Evolutionary conservation across 768 basidiomycete genomes (phyloP), one percentile per base, ranked within the genome.

Genomic region (Scleroderma bovista): DNA sequence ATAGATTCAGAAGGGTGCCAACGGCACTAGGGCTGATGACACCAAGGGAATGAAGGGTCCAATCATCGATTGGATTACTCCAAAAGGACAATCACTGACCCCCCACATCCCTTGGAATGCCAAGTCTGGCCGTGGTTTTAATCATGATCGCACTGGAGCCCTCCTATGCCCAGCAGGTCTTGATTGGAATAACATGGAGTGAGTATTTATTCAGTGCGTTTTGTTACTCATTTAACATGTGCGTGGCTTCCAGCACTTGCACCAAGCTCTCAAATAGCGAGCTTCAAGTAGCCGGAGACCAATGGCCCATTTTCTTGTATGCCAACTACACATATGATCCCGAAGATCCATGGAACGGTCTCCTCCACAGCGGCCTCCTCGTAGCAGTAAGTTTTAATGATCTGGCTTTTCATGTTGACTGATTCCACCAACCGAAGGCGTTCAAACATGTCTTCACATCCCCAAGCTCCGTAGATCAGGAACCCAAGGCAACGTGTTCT

Each of bases 391-490:
- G 26, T 5, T 9, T 29, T 4, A 29, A 29, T 29, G 26, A 29
- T 9, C 4, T 29, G 26, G 26, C 9, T 29, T 29, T 29, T 29
- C 9, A 9, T 29, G 9, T 9, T 29, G 26, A 29, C 4, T 29
- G 9, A 9, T 29, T 29, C 9, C 19, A 13, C 23, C 63, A 63
- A 61, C 59, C 0, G 62, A 43, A 17, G 26, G 26, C 9, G 26
- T 29, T 29, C 26, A 65, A 58, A 38, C 58, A 65, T 44, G 48
- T 68, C 15, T 68, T 68, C 33, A 68, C 54, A 2, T 65, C 60
- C 1, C 64, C 65, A 2, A 66, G 63, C 42, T 64, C 64, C 5
- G 62, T 65, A 3, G 54, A 66, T 29, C 57, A 56, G 31, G 62
- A 61, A 31, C 44, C 50, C 16, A 64, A 57, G 42, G 64, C 62